Evolutionary conservation across 176 grass and related monocot genomes (phyloP).

Genomic region (Calamus simplicifolius): DNA sequence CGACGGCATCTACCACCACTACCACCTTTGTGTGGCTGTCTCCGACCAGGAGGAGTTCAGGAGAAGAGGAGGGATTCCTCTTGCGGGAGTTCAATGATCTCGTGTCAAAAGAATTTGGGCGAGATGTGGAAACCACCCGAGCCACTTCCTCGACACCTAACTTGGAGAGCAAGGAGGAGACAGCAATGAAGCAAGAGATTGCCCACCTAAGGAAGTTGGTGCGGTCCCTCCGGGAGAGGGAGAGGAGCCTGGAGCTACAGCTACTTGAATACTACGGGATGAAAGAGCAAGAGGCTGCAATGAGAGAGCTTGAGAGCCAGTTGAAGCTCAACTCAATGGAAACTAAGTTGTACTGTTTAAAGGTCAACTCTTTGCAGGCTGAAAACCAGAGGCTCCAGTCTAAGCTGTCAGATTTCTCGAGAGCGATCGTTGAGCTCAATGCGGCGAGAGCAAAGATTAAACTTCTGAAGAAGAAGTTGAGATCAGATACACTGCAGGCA

Average conservation of each 20-base stretch:
- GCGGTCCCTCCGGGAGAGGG: constrained; percentile 66
- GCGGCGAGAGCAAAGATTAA: constrained; percentile 44
- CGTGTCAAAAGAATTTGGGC: constrained; percentile 53
- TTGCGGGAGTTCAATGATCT: constrained; percentile 79
- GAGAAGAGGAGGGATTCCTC: constrained; percentile 53
- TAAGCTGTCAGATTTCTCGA: constrained; percentile 43
- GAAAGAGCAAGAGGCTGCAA: constrained; percentile 55
- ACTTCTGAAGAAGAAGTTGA: constrained; percentile 49
- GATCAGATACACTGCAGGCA: constrained; percentile 37
- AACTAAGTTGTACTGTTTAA: constrained; percentile 64
- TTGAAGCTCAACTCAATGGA: constrained; percentile 68
- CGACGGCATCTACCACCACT: constrained; percentile 30
- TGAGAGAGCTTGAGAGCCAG: constrained; percentile 82
- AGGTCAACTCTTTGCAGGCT: constrained; percentile 65
- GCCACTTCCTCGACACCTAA: constrained; percentile 13
- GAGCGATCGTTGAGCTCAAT: constrained; percentile 45
- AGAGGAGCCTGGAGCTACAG: constrained; percentile 66
- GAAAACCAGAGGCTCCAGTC: constrained; percentile 60
- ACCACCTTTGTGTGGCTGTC: constrained; percentile 29
- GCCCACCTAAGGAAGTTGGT: constrained; percentile 70
- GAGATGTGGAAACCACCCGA: constrained; percentile 21
- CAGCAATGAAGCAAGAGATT: constrained; percentile 47
- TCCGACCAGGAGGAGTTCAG: constrained; percentile 42
- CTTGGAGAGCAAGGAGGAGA: constrained; percentile 26
- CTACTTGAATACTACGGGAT: constrained; percentile 48